Base-by-base conservation (phyloP, 106 monocot genomes). In the Allium cepa region DNA sequence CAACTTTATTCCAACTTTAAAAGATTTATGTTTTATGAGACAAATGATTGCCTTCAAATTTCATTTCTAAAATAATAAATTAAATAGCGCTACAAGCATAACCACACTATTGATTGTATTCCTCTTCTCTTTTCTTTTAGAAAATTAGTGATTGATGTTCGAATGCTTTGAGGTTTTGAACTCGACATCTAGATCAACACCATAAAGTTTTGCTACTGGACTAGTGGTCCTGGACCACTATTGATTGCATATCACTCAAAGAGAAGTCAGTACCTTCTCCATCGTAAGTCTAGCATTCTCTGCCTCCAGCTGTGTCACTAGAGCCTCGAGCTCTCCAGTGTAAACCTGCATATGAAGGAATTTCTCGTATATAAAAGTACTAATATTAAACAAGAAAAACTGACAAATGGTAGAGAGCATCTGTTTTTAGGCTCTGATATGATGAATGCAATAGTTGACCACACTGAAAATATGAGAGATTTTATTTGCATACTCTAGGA, bases 281-380 rank as follows among this genome's bases (percentile, higher is more conserved):
- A 47, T 68, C 11, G 61, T 8, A 47, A 83, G 79, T 50, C 8
- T 56, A 9, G 59, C 50, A 63, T 79, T 75, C 45, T 83, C 75
- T 51, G 71, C 79, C 75, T 79, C 83, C 53, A 83, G 58, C 15
- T 68, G 53, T 8, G 72, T 22, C 48, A 73, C 75, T 18, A 63
- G 10, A 14, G 71, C 16, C 52, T 83, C 83, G 47, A 83, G 68
- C 57, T 83, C 75, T 27, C 71, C 67, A 6, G 79, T 83, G 63
- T 83, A 76, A 63, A 75, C 83, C 83, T 83, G 72, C 49, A 79
- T 61, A 22, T 22, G 22, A 22, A 22, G 1, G 0, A 22, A 1
- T 22, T 22, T 22, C 22, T 22, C 22, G 1, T 22, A 22, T 22
- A 22, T 8, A 26, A 17, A 47, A 59, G 58, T 7, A 36, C n/a